Base-by-base conservation (phyloP, 2,329 filamentous ascomycete genomes). In the Ambrosiella beaveri region DNA sequence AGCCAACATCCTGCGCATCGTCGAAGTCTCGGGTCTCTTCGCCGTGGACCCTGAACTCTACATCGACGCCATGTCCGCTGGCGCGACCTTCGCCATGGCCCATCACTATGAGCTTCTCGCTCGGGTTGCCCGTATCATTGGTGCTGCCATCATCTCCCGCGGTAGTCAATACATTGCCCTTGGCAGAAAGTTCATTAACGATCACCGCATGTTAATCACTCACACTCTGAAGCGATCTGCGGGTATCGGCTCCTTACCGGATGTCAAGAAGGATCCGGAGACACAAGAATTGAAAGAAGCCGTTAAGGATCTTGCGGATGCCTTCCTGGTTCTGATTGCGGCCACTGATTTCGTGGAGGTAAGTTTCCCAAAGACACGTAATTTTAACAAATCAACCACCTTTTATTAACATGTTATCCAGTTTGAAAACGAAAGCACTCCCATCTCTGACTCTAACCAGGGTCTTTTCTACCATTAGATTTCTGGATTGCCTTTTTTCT, bases 41-140 rank as follows among this genome's bases (percentile, higher is more conserved):
- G 76, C 82, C 7, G 86, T 86, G 11, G 93, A 98, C 68, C 93
- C 93, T 0, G 93, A 98, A 68, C 81, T 98, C 57, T 89, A 94
- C 61, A 81, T 59, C 49, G 81, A 87, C 63, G 6, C 52, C 1
- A 54, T 54, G 52, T 54, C 52, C 12, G 78, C 84, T 58, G 77
- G 82, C 57, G 84, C 88, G 64, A 74, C 80, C 2, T 75, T 78
- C 59, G 85, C 88, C 2, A 76, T 95, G 17, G 80, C 82, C 62
- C 84, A 84, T 65, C 94, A 94, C 71, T 97, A 95, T 70, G 78
- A 82, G 53, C 77, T 98, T 6, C 80, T 98, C 13, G 80, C 88
- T 41, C 81, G 85, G 58, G 78, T 95, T 7, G 77, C 93, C 41
- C 82, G 89, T 56, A 83, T 98, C 60, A 78, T 98, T 59, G 85